Evolutionary conservation across 306 rosid genomes (phyloP), one percentile per base, ranked within the genome.

Genomic region (Vigna reflexopilosa): DNA sequence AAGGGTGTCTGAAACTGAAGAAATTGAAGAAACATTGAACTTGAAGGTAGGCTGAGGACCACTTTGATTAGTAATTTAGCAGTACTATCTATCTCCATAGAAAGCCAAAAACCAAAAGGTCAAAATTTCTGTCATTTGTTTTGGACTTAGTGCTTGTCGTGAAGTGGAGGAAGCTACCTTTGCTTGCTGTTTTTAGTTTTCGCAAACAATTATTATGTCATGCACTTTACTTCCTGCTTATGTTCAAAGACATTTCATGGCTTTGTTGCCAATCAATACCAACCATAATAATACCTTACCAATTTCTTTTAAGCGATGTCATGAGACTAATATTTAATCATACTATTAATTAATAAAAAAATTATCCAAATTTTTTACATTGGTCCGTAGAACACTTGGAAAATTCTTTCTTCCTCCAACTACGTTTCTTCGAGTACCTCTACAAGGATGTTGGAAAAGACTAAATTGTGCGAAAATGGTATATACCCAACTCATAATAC

Each of bases 101-200:
- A 62, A 71, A 79, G 63, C 32, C 50, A 52, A 73, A 71, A 71
- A 70, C 73, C 48, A 9, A n/a, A 61, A 28, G 17, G 38, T 61
- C 71, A 48, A 69, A 24, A 61, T 30, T 30, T 30, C 32, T 30
- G 32, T 30, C 32, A 30, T 30, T 30, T 75, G 1, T 44, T 75
- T 61, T 61, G 48, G 48, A 11, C 52, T 34, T 20, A 14, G 36
- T 76, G 15, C 12, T 51, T 65, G 66, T 76, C 80, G 15, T 51
- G 9, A 34, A 65, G 54, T 76, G 56, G 55, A 40, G 51, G 56
- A 77, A 54, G 74, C 63, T 64, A 19, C 36, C 71, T 61, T 2
- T 75, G 49, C 63, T 62, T 63, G 52, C 70, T 76, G 42, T 19
- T 36, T 75, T 63, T 48, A 61, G 16, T 64, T 34, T 47, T 63